Base-by-base conservation (phyloP, 31 red algal genomes). In the Pterothamnion heteromorphum region DNA sequence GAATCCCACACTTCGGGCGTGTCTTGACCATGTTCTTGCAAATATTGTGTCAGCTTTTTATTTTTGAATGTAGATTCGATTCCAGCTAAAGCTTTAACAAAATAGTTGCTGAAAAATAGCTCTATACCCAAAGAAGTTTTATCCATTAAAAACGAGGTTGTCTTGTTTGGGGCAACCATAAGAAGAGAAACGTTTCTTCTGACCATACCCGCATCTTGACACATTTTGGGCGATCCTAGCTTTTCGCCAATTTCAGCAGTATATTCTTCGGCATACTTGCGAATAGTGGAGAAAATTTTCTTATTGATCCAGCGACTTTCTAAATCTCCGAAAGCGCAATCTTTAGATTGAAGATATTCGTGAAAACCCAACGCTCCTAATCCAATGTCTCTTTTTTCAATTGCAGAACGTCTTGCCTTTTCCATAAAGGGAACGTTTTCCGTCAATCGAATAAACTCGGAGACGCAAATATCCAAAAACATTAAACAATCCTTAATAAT, bases 341-440 rank as follows among this genome's bases (percentile, higher is more conserved):
- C n/a, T 64, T 64, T 64, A 18, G 51, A 64, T 64, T 64, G 51
- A 64, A 64, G 51, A 64, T 64, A 64, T 64, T 9, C 9, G n/a
- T 64, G 51, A 64, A 18, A 64, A 18, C 51, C 51, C 9, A 64
- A n/a, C 51, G 51, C 51, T 64, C 51, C 51, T 9, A 64, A n/a
- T 64, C 51, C 51, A 64, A 64, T 9, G 9, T 9, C 51, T 64
- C 51, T 64, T 18, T 64, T 9, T 9, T 64, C n/a, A 18, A 18
- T 64, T 64, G 51, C 9, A 64, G n/a, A 64, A n/a, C n/a, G 9
- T 9, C n/a, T 18, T 64, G 51, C 51, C n/a, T n/a, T 9, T n/a
- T 64, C 51, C 51, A 64, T 64, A 64, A 64, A 64, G 51, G 51
- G n/a, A n/a, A n/a, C n/a, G n/a, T n/a, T n/a, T 64, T 64, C 51